These are phyloP conservation scores for Urtica urens DNA, from an alignment of 306 rosid genomes.

Conservation along the genomic window DNA sequence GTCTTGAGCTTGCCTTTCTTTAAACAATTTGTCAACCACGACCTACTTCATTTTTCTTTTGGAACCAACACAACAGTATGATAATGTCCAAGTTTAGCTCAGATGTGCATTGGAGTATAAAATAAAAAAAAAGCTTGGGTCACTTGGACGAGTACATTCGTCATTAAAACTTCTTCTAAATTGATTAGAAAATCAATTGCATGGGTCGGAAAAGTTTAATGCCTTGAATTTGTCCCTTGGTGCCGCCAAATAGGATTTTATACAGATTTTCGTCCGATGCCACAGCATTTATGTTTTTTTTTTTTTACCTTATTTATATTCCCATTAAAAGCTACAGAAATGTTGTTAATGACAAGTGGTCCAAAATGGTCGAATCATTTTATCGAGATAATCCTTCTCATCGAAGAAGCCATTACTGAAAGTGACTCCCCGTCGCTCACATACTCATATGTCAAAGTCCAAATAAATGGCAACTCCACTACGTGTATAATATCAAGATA, in stretches of 20 bases:
- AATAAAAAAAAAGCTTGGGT: too few relatives aligned
- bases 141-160: too few relatives aligned
- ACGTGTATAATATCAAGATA: background rate
- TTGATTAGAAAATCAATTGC: too few relatives aligned
- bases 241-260: too few relatives aligned
- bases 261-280: too few relatives aligned
- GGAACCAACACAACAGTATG: too few relatives aligned
- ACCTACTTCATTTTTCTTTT: background rate
- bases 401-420: conserved; percentile 37
- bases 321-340: background rate
- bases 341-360: conserved; percentile 23
- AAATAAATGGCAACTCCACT: conserved; percentile 20
- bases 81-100: too few relatives aligned
- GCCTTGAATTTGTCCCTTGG: too few relatives aligned
- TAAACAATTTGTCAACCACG: background rate
- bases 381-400: conserved; percentile 15
- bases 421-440: conserved; percentile 16
- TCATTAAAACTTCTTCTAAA: too few relatives aligned
- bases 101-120: too few relatives aligned
- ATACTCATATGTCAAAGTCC: conserved; percentile 19
- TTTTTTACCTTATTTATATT: background rate
- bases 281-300: background rate
- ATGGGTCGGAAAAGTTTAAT: too few relatives aligned
- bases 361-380: conserved; percentile 28
- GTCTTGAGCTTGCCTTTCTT: background rate